Evolutionary conservation across 352 stramenopile species (phyloP).

Genomic region (Thraustotheca clavata): DNA sequence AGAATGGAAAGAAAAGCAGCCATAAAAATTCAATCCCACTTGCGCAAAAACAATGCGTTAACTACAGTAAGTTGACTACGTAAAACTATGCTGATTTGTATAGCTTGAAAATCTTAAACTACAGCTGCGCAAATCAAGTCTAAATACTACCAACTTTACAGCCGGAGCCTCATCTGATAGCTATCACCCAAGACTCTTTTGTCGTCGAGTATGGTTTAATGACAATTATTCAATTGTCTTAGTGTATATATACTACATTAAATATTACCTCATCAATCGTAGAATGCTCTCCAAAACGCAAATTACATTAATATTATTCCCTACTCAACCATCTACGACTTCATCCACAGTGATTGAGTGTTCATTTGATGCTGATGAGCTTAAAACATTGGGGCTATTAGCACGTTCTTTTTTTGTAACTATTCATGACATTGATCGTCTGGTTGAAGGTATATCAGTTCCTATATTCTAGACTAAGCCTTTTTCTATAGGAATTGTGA

Average conservation of each 20-base stretch:
- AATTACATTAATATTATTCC: not conserved
- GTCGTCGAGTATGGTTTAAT: constrained; percentile 2
- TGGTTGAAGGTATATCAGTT: not conserved
- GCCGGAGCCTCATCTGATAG: not conserved
- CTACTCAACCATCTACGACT: not conserved
- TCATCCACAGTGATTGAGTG: constrained; percentile 11
- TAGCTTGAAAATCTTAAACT: constrained; percentile 18
- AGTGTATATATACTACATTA: not conserved
- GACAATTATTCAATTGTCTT: not conserved
- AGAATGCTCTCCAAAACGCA: constrained; percentile 2
- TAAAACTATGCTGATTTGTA: not conserved
- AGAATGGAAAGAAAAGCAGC: constrained; percentile 2
- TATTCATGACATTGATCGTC: constrained; percentile 7
- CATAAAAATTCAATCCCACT: constrained; percentile 18
- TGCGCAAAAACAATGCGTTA: constrained; percentile 13
- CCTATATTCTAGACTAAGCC: not conserved
- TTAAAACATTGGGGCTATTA: constrained; percentile 3
- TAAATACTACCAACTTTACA: not conserved
- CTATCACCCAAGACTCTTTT: constrained; percentile 19
- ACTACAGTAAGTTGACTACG: not conserved
- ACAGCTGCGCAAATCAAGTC: constrained; percentile 14
- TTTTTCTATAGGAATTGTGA: not conserved
- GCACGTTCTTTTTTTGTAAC: not conserved
- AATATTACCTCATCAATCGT: not conserved
- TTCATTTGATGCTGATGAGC: not conserved